Evolutionary conservation across 768 basidiomycete species (phyloP).

Genomic region (Psilocybe cyanescens): DNA sequence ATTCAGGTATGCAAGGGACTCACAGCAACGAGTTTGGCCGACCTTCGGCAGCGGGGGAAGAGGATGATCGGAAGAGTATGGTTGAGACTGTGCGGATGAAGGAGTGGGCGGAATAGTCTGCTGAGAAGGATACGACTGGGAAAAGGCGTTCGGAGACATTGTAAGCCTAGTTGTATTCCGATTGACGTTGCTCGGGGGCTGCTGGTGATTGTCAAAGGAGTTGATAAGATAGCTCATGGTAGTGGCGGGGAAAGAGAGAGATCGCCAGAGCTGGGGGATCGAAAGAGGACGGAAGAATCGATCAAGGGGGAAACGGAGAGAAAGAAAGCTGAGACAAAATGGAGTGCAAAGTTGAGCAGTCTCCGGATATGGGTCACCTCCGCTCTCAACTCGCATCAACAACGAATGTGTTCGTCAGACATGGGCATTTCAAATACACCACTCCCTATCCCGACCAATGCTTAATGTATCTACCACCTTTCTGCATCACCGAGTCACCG

Average conservation of each 20-base stretch:
- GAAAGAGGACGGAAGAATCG: conserved; percentile 17
- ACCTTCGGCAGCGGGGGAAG: conserved; percentile 51
- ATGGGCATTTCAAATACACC: background rate
- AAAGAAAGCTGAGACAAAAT: conserved; percentile 23
- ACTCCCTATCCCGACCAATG: background rate
- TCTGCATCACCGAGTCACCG: background rate
- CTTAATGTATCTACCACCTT: background rate
- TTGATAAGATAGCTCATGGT: conserved; percentile 25
- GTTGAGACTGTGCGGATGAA: conserved; percentile 22
- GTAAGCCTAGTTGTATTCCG: background rate
- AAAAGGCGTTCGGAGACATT: conserved; percentile 7
- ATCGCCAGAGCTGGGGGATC: conserved; percentile 8
- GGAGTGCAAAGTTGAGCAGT: background rate
- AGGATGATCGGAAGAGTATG: conserved; percentile 39
- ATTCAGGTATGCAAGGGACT: conserved; percentile 38
- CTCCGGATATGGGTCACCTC: conserved; percentile 4
- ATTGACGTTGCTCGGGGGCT: conserved; percentile 8
- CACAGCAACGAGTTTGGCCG: conserved; percentile 80
- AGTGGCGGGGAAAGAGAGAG: conserved; percentile 10
- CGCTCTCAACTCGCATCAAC: conserved; percentile 10
- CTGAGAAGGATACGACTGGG: conserved; percentile 10
- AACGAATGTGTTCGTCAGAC: background rate
- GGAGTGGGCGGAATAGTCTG: conserved; percentile 17
- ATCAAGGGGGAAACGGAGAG: conserved; percentile 3
- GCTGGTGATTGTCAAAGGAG: conserved; percentile 12